Evolutionary conservation across 1,284 basidiomycete species (phyloP).

Genomic region (Paramarasmius palmivorus): DNA sequence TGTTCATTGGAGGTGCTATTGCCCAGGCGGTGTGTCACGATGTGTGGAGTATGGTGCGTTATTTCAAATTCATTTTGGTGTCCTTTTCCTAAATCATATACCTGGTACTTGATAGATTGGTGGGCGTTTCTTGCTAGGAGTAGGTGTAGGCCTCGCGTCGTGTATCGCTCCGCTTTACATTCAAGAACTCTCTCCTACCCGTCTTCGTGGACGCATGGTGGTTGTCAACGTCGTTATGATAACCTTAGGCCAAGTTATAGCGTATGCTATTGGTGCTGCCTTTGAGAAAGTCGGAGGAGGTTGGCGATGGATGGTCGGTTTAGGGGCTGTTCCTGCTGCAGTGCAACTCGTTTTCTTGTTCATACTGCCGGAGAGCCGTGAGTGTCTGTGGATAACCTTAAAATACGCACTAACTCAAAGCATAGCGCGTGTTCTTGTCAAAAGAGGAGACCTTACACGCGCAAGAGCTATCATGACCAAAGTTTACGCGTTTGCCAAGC

Average conservation of each 20-base stretch:
- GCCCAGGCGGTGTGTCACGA: conserved; percentile 66
- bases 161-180: conserved; percentile 84
- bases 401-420: too few species aligned
- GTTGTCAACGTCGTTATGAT: conserved; percentile 67
- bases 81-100: background rate
- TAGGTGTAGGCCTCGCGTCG: conserved; percentile 71
- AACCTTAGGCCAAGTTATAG: conserved; percentile 75
- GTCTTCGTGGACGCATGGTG: conserved; percentile 76
- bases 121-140: conserved; percentile 74
- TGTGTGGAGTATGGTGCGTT: conserved; percentile 68
- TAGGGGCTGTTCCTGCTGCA: conserved; percentile 68
- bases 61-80: background rate
- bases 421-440: conserved; percentile 74
- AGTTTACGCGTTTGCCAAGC: conserved; percentile 67
- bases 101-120: too few species aligned
- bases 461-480: conserved; percentile 58
- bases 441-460: conserved; percentile 47
- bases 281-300: conserved; percentile 66
- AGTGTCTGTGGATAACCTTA: too few species aligned
- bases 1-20: conserved; percentile 78
- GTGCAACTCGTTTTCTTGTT: conserved; percentile 63
- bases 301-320: conserved; percentile 86
- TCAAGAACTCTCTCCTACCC: conserved; percentile 79
- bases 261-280: conserved; percentile 75
- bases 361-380: conserved; percentile 79